Evolutionary conservation across 108 stramenopile species (phyloP).

Genomic region (Epithemia pelagica): DNA sequence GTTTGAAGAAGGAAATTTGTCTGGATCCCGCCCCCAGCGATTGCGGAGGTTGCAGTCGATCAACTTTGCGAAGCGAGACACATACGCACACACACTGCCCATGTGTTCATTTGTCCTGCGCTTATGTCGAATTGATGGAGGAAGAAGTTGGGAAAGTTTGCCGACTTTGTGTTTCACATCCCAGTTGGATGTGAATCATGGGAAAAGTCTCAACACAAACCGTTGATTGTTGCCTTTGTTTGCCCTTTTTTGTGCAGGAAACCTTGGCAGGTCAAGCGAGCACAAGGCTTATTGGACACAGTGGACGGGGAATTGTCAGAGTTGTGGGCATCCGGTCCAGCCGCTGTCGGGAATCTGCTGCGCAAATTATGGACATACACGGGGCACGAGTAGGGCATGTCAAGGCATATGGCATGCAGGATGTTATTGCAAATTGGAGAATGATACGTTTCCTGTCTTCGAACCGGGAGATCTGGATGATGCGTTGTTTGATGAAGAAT

Average conservation of each 20-base stretch:
- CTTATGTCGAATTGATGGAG: constrained; percentile 38
- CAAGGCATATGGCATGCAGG: constrained; percentile 23
- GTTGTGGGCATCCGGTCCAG: constrained; percentile 18
- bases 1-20: constrained; percentile 4
- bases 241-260: constrained; percentile 23
- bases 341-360: constrained; percentile 28
- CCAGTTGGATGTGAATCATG: constrained; percentile 17
- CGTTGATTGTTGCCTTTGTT: constrained; percentile 19
- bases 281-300: not conserved
- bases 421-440: constrained; percentile 17
- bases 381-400: constrained; percentile 22
- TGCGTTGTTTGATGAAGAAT: not conserved
- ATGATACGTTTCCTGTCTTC: constrained; percentile 1
- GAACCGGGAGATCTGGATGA: constrained; percentile 11
- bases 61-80: constrained; percentile 20
- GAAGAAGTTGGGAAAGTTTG: constrained; percentile 11
- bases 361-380: constrained; percentile 30
- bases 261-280: constrained; percentile 24
- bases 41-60: constrained; percentile 27
- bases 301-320: constrained; percentile 22
- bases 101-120: constrained; percentile 31
- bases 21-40: constrained; percentile 30
- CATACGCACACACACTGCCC: constrained; percentile 16
- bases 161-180: constrained; percentile 19
- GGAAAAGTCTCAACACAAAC: constrained; percentile 19